Conservation (phyloP, 768 basidiomycete genomes). For the Saitozyma sp. region DNA sequence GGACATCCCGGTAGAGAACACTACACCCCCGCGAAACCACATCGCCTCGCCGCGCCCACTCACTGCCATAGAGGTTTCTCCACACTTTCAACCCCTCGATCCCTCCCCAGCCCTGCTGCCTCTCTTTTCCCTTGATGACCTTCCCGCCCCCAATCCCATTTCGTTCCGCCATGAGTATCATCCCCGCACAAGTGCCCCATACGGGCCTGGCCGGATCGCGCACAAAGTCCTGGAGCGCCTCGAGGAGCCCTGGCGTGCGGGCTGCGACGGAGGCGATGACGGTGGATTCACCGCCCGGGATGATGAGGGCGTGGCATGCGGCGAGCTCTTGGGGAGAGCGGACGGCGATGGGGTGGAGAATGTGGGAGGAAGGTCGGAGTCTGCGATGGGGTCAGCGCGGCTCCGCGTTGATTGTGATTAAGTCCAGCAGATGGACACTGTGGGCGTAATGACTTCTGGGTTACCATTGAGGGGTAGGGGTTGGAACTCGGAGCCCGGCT, state of each 20-base stretch:
- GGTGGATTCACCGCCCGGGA: slow-evolving; percentile 95
- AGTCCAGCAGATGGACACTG: slow-evolving; percentile 1
- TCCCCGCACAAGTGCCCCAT: slow-evolving; percentile 96
- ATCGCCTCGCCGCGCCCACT: slow-evolving; percentile 25
- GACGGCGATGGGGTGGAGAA: slow-evolving; percentile 58
- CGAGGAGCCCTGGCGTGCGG: slow-evolving; percentile 70
- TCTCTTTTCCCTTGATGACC: slow-evolving; percentile 62
- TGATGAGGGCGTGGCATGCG: slow-evolving; percentile 77
- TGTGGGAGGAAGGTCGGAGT: slow-evolving; percentile 15
- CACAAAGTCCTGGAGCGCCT: slow-evolving; percentile 76
- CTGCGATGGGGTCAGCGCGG: slow-evolving; percentile 23
- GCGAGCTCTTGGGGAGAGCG: slow-evolving; percentile 73
- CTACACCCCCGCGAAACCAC: background rate
- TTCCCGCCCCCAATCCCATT: slow-evolving; percentile 69
- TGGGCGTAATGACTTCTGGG: too few relatives aligned
- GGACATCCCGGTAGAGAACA: too few relatives aligned
- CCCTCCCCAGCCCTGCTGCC: slow-evolving; percentile 76
- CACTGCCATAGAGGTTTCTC: slow-evolving; percentile 93
- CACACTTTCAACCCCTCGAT: slow-evolving; percentile 71
- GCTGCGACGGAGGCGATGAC: slow-evolving; percentile 74
- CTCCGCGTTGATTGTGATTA: background rate
- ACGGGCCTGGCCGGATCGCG: slow-evolving; percentile 63
- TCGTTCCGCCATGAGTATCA: slow-evolving; percentile 74
- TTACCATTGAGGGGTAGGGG: too few relatives aligned
- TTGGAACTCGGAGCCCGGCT: slow-evolving; percentile 48